Conservation (phyloP, 495 filamentous ascomycete species). For the Penicillium daleae region DNA sequence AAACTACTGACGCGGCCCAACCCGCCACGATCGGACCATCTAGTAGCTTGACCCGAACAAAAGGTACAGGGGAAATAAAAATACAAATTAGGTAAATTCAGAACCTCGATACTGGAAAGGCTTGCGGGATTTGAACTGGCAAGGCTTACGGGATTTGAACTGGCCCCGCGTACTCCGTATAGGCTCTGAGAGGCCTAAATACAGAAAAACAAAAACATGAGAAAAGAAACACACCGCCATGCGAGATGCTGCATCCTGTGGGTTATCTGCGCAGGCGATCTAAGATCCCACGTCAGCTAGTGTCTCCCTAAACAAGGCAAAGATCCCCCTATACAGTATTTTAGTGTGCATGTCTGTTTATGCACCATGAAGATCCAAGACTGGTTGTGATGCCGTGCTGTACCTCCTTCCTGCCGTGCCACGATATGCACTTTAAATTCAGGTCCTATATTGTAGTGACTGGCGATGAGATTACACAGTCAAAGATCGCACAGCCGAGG, state of each 20-base stretch:
- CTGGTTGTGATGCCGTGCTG: conserved; percentile 4
- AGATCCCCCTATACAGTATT: conserved; percentile 14
- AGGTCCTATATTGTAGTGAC: background rate
- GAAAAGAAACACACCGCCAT: conserved; percentile 24
- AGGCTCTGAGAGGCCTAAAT: background rate
- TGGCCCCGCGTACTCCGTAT: no score
- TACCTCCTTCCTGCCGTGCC: conserved; percentile 4
- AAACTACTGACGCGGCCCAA: conserved; percentile 6
- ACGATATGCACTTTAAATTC: background rate
- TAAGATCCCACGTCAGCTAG: conserved; percentile 19
- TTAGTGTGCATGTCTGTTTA: background rate
- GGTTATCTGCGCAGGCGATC: conserved; percentile 12
- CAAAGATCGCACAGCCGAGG: background rate
- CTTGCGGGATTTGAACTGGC: no score
- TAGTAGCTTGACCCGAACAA: background rate
- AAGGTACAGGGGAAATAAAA: background rate
- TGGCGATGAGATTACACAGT: background rate
- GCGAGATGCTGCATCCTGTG: conserved; percentile 3
- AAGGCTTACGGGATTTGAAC: background rate
- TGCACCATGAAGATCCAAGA: conserved; percentile 22
- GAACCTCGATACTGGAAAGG: background rate
- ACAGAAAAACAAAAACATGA: background rate
- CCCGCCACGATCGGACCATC: conserved; percentile 1
- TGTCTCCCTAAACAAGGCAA: conserved; percentile 14
- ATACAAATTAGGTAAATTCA: background rate